These are phyloP conservation scores for Gaeumannomyces sp. DNA, from an alignment of 2,329 filamentous ascomycete species.

Conservation along the genomic window DNA sequence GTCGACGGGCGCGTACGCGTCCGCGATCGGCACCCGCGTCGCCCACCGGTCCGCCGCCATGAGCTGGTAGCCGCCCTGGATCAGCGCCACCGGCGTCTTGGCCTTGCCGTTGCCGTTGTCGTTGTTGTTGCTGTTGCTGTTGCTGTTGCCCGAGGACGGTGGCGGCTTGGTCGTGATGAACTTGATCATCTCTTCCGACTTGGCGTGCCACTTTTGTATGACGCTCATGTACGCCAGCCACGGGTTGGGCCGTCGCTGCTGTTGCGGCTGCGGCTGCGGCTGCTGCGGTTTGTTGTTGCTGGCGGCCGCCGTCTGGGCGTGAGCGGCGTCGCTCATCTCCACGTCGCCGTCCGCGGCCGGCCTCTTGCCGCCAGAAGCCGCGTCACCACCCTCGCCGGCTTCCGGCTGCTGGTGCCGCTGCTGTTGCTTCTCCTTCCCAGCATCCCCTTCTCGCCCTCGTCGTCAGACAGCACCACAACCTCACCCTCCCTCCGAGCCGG, in stretches of 20 bases:
- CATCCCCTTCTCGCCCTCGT: neutral
- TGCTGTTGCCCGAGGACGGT: neutral
- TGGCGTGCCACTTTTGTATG: slow-evolving; percentile 69
- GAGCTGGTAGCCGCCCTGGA: slow-evolving; percentile 74
- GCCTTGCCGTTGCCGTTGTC: neutral
- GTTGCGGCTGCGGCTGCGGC: slow-evolving; percentile 13
- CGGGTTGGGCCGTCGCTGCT: slow-evolving; percentile 27
- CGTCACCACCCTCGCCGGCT: neutral
- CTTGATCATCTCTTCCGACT: slow-evolving; percentile 62
- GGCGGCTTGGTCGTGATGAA: slow-evolving; percentile 33
- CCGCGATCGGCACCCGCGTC: slow-evolving; percentile 64
- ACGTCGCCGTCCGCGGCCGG: neutral
- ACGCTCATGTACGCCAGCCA: slow-evolving; percentile 58
- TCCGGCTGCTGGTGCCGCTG: neutral
- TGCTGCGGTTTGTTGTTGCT: slow-evolving; percentile 10
- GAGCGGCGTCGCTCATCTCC: neutral
- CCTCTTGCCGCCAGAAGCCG: neutral
- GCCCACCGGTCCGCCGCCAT: slow-evolving; percentile 72
- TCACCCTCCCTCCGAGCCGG: slow-evolving; percentile 13
- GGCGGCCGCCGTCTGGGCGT: neutral
- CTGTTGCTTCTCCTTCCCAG: neutral
- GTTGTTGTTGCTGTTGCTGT: slow-evolving; percentile 1
- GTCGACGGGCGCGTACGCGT: slow-evolving; percentile 74
- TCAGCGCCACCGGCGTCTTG: slow-evolving; percentile 59
- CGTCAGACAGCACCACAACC: slow-evolving; percentile 28